Percentiles rank a stretch among this genome's conserved stretches.
Conservation (phyloP, 2,329 filamentous ascomycete species). For the Fusarium chaquense region DNA sequence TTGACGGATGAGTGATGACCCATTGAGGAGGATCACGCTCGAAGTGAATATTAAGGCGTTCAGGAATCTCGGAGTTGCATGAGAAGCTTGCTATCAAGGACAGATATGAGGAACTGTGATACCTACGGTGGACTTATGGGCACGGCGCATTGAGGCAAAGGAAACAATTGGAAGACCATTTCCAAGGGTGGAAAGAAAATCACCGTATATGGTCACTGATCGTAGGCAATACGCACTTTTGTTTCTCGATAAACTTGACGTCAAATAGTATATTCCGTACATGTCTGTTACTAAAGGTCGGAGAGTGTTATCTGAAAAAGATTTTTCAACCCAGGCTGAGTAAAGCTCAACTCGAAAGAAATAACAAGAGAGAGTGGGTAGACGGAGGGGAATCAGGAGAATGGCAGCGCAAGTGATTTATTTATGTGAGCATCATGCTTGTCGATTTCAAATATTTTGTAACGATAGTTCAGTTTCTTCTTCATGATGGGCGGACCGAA, state of each 20-base stretch:
- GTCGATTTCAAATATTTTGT: no score
- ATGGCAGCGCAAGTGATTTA: no score
- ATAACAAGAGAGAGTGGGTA: no score
- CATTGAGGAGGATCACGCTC: neutral
- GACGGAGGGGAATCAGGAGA: no score
- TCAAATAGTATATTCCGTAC: no score
- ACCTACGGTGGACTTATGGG: neutral
- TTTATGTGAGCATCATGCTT: no score
- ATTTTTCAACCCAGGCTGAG: no score
- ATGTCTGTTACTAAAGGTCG: no score
- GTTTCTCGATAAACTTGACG: neutral
- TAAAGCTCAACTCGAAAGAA: no score
- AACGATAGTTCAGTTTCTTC: no score
- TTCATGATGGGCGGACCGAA: no score
- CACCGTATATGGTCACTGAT: neutral
- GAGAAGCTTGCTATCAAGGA: neutral
- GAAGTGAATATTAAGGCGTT: neutral
- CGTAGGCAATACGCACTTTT: neutral
- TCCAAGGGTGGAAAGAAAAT: neutral
- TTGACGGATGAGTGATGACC: slow-evolving; percentile 28
- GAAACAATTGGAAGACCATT: neutral
- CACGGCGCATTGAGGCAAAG: neutral
- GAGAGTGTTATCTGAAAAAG: no score
- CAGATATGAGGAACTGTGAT: neutral
- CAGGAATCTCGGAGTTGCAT: neutral